These are phyloP conservation scores for Coemansia sp. DNA, from an alignment of 192 early-diverging fungal genomes.

Conservation along the genomic window DNA sequence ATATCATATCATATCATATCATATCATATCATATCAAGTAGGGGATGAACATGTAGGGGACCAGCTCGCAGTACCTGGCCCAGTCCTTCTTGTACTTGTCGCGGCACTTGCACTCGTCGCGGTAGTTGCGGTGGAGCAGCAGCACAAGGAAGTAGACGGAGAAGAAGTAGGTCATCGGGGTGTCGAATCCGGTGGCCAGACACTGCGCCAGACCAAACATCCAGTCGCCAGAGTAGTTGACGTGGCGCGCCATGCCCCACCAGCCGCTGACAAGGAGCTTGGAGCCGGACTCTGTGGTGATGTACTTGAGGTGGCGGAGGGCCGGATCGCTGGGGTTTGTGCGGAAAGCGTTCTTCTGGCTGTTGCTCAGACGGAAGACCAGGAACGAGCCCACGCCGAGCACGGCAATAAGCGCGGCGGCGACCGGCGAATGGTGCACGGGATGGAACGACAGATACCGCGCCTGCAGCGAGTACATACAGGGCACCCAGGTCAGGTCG, in stretches of 20 bases:
- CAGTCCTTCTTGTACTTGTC: constrained; percentile 94
- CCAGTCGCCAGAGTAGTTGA: constrained; percentile 98
- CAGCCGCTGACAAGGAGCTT: constrained; percentile 82
- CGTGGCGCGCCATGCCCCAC: constrained; percentile 94
- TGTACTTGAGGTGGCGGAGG: constrained; percentile 76
- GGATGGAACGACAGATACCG: constrained; percentile 80
- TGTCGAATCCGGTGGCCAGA: constrained; percentile 77
- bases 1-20: too few relatives aligned
- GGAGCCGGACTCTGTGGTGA: constrained; percentile 80
- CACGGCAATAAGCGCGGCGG: constrained; percentile 46
- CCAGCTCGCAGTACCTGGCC: constrained; percentile 78
- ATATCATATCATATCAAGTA: constrained; percentile 55
- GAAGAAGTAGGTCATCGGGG: constrained; percentile 92
- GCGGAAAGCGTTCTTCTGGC: constrained; percentile 88
- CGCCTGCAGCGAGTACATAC: constrained; percentile 87
- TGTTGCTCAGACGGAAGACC: constrained; percentile 89
- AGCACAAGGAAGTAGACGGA: constrained; percentile 88
- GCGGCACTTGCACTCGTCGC: constrained; percentile 89
- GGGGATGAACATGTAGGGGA: constrained; percentile 86
- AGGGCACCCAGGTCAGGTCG: constrained; percentile 86
- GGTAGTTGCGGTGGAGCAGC: constrained; percentile 81
- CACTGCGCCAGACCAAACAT: constrained; percentile 88
- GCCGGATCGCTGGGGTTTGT: constrained; percentile 62
- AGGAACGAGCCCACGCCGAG: constrained; percentile 68
- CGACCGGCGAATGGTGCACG: constrained; percentile 54